These are phyloP conservation scores for Beauveria medogensis DNA, from an alignment of 2,329 filamentous ascomycete genomes.

Conservation along the genomic window DNA sequence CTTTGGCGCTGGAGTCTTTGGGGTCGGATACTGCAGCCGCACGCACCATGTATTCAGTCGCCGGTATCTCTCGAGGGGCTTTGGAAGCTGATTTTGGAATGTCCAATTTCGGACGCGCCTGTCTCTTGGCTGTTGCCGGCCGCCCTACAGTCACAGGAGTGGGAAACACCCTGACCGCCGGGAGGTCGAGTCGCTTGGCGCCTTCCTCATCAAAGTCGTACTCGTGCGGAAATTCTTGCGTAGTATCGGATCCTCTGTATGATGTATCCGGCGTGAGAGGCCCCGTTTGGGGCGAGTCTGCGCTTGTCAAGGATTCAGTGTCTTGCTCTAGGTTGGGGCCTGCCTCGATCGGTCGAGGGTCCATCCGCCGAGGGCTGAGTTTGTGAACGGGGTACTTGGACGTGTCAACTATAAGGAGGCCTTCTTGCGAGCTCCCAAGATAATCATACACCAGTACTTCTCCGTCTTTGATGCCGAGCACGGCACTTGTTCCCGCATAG, in stretches of 20 bases:
- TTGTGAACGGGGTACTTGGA: slow-evolving; percentile 35
- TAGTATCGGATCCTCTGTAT: background rate
- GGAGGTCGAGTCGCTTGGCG: background rate
- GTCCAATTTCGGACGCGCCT: background rate
- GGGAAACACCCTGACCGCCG: background rate
- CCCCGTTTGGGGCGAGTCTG: background rate
- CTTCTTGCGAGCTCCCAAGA: slow-evolving; percentile 61
- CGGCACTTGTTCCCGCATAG: slow-evolving; percentile 68
- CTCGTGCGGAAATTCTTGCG: background rate
- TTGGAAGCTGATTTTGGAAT: background rate
- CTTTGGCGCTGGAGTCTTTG: background rate
- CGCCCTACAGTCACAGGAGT: background rate
- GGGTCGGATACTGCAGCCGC: background rate
- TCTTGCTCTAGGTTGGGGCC: background rate
- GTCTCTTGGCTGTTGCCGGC: background rate
- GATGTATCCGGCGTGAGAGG: background rate
- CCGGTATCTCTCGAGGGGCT: background rate
- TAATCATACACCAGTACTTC: slow-evolving; percentile 62
- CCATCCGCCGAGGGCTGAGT: slow-evolving; percentile 18
- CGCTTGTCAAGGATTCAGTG: too few species aligned
- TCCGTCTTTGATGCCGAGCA: slow-evolving; percentile 57
- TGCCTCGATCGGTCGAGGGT: background rate
- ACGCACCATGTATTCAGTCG: background rate
- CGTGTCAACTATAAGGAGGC: slow-evolving; percentile 61
- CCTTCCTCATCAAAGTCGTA: background rate